phyloP scores from a whole-genome alignment of 2,329 filamentous ascomycete species.

The Nemania sp. region DNA sequence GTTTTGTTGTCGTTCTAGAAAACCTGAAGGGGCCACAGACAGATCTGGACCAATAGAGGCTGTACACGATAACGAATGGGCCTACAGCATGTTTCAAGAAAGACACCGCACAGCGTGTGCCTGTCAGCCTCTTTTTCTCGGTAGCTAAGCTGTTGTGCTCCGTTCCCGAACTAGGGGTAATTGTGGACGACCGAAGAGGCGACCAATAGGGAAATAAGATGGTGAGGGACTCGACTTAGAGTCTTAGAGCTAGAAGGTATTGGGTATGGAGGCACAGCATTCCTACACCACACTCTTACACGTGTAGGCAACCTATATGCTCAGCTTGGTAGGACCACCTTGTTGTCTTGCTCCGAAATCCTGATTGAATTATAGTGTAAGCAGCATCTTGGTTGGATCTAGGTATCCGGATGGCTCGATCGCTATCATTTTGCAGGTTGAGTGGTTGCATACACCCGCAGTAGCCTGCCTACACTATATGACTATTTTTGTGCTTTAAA shows the following conservation, averaged over 20 bases:
- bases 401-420: constrained; percentile 3
- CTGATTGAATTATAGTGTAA: constrained; percentile 2
- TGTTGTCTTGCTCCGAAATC: constrained; percentile 19
- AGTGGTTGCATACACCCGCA: constrained; percentile 27
- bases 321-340: constrained; percentile 8
- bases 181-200: constrained; percentile 8
- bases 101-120: too few relatives aligned
- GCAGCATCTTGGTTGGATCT: not conserved
- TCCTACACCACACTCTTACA: too few relatives aligned
- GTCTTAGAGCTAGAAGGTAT: constrained; percentile 7
- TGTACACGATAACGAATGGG: constrained; percentile 34
- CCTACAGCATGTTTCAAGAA: constrained; percentile 32
- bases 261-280: not conserved
- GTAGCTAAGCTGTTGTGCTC: constrained; percentile 22
- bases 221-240: constrained; percentile 4
- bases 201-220: constrained; percentile 23
- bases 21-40: constrained; percentile 6
- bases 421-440: not conserved
- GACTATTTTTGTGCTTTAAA: constrained; percentile 5
- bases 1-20: constrained; percentile 20
- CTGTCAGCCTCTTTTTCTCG: constrained; percentile 21
- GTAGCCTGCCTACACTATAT: too few relatives aligned
- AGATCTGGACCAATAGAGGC: constrained; percentile 28
- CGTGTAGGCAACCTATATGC: not conserved
- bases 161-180: constrained; percentile 21